Percentiles rank a stretch among this genome's conserved stretches.
Conservation (phyloP, 2,329 filamentous ascomycete genomes). For the Neodidymelliopsis sp. region DNA sequence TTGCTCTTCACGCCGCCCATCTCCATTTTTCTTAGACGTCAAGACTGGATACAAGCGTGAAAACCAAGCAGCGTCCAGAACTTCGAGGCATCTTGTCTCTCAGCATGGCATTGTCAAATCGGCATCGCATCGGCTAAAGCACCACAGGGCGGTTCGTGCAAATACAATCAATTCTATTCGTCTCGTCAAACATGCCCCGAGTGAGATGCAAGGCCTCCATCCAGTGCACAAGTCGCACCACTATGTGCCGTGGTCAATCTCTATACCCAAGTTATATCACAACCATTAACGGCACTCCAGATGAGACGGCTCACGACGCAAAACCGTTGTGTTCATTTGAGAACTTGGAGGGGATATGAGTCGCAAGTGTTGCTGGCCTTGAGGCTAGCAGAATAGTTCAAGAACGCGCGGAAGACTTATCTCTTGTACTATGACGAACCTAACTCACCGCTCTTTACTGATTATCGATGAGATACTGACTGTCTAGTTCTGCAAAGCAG, state of each 20-base stretch:
- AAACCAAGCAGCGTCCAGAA: slow-evolving; percentile 1
- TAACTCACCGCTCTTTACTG: slow-evolving; percentile 11
- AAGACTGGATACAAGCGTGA: background rate
- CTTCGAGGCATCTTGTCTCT: slow-evolving; percentile 2
- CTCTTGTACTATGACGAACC: background rate
- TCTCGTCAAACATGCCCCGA: slow-evolving; percentile 5
- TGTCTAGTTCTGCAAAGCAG: background rate
- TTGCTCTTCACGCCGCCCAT: background rate
- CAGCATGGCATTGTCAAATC: slow-evolving; percentile 1
- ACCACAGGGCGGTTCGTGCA: slow-evolving; percentile 10
- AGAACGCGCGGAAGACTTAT: slow-evolving; percentile 1
- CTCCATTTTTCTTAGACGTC: slow-evolving; percentile 3
- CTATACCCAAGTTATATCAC: background rate
- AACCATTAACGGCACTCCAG: background rate
- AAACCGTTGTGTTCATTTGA: background rate
- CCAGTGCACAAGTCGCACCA: slow-evolving; percentile 8
- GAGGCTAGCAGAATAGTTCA: slow-evolving; percentile 9
- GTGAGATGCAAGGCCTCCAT: background rate
- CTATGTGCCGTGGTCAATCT: slow-evolving; percentile 11
- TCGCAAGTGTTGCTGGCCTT: slow-evolving; percentile 10
- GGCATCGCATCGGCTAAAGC: slow-evolving; percentile 16
- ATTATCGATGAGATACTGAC: background rate
- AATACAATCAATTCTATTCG: slow-evolving; percentile 8
- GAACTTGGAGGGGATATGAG: slow-evolving; percentile 7
- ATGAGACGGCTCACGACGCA: slow-evolving; percentile 1